Evolutionary conservation across 129 eudicot genomes (phyloP), one percentile per base, ranked within the genome.

Genomic region (Calendula officinalis): DNA sequence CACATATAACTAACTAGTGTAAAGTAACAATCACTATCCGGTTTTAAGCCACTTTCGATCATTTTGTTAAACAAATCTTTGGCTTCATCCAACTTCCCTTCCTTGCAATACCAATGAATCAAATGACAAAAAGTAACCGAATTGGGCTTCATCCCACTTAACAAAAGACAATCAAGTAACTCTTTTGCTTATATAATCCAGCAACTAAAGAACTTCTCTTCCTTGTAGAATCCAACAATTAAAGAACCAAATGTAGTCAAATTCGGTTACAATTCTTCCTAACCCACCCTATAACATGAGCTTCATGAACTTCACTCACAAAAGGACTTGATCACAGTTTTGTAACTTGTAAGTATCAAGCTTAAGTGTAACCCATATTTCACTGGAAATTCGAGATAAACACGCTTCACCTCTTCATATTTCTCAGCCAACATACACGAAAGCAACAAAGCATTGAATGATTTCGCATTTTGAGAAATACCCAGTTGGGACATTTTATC

Each of bases 161-260:
- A 59, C 64, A 59, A 38, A 33, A 59, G 22, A 15, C 64, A 48
- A 36, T 74, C 53, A 47, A 62, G 83, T 56, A 83, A 46, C 32
- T 63, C 46, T 76, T 80, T 89, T 0, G 88, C 97, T 67, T n/a
- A n/a, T n/a, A n/a, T n/a, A n/a, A n/a, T n/a, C n/a, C n/a, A n/a
- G n/a, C n/a, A n/a, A 84, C 61, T 83, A 81, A 0, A 60, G 55
- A 66, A 65, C 60, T 76, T 83, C 73, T 83, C 78, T 72, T 89
- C 97, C 64, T 32, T 71, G 56, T 90, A 86, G 50, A 89, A 89
- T 72, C 97, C 97, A 0, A 78, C 81, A 37, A 89, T 82, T 72
- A 75, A 65, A 49, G 34, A 11, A 8, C 77, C 75, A 44, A 75
- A 89, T 0, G 97, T 77, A 8, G 80, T 71, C 0, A 45, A 60